Evolutionary conservation across 2,329 filamentous ascomycete genomes (phyloP), one percentile per base, ranked within the genome.

Genomic region (Aureobasidium sp.): DNA sequence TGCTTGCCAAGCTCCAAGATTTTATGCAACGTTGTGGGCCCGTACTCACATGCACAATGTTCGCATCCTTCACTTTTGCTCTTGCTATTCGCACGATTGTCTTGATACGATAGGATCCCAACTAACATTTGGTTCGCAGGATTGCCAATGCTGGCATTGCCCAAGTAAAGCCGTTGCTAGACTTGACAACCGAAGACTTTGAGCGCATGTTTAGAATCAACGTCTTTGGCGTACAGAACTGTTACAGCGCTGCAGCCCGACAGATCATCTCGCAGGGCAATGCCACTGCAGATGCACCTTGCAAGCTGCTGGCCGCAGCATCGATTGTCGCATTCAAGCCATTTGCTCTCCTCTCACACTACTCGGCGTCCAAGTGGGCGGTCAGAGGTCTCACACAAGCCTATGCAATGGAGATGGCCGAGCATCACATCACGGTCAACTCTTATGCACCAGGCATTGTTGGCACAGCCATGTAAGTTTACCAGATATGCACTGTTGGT

Each of bases 401-500:
- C 0, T 87, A 86, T 65, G 86, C 86, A 0, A 84, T 87, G 79
- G 85, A 87, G 65, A 77, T 88, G 72, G 86, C 85, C 0, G 72
- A 74, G 51, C 80, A 88, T 69, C 77, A 83, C 63, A 88, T 89
- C 70, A 87, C 83, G 0, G 85, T 82, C 22, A 89, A 89, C 66
- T 80, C 82, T 0, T 88, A 88, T 67, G 85, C 84, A 0, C 86
- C 86, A 0, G 87, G 87, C 0, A 87, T 89, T 52, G 84, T 89
- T 0, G 84, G 81, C 0, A 88, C 85, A 0, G 76, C 78, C 0
- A 88, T 88, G 85, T 89, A n/a, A 25, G 22, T 25, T 25, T 25
- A 25, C 22, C 22, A 25, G 22, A 25, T 25, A 25, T 25, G 22
- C 22, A 25, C 22, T 25, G 22, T 25, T 25, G 22, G 22, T 25